Conservation (phyloP, 345 rosid genomes). For the Triadica sebifera region DNA sequence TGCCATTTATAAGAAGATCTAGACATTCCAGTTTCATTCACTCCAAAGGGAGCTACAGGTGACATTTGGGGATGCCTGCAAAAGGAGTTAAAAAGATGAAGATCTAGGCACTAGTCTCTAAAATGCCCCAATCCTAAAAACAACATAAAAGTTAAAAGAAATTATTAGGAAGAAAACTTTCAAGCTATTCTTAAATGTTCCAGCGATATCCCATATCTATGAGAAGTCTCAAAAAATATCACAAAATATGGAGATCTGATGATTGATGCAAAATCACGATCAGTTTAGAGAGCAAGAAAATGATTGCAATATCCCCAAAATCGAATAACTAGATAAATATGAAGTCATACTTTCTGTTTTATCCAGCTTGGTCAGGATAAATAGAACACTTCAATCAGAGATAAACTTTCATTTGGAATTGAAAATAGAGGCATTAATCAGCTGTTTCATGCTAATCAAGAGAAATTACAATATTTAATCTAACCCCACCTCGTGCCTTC, state of each 20-base stretch:
- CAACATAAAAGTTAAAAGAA: not conserved
- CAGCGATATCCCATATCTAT: not conserved
- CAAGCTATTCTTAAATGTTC: not conserved
- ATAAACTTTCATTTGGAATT: not conserved
- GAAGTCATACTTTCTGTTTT: constrained; percentile 11
- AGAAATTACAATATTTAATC: not conserved
- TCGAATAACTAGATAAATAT: not conserved
- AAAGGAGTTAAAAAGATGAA: constrained; percentile 4
- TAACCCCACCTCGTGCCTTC: not conserved
- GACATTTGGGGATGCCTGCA: constrained; percentile 54
- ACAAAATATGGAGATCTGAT: not conserved
- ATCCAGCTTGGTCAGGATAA: not conserved
- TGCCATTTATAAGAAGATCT: constrained; percentile 69
- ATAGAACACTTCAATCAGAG: not conserved
- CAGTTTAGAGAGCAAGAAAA: not conserved
- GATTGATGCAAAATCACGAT: not conserved
- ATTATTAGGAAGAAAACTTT: constrained; percentile 5
- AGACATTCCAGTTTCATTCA: constrained; percentile 44
- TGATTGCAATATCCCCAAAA: not conserved
- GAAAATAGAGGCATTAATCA: not conserved
- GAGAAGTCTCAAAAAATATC: too few species aligned
- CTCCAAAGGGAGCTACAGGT: constrained; percentile 51
- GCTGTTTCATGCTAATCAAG: not conserved
- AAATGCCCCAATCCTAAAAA: not conserved
- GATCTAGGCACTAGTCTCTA: not conserved